Percentiles rank a stretch among this genome's conserved stretches.
Conservation (phyloP, 306 rosid species). For the Glycine latifolia region DNA sequence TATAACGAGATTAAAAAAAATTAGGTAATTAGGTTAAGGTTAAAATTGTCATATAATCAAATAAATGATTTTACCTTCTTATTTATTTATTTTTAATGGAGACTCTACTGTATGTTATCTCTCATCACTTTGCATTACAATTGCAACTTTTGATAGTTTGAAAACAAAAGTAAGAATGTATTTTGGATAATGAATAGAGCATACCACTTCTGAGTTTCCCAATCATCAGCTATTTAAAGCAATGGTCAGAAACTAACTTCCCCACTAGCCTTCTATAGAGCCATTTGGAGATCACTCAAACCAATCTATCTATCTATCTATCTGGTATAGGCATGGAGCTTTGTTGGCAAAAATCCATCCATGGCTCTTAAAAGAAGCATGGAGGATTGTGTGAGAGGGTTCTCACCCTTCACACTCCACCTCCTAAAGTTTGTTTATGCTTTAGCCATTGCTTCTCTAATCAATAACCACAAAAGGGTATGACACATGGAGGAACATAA, state of each 20-base stretch:
- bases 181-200: slow-evolving; percentile 55
- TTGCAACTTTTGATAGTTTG: slow-evolving; percentile 51
- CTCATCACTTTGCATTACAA: slow-evolving; percentile 38
- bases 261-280: slow-evolving; percentile 59
- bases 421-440: slow-evolving; percentile 56
- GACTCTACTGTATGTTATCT: slow-evolving; percentile 29
- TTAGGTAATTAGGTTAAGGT: slow-evolving; percentile 44
- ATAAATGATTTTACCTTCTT: slow-evolving; percentile 14
- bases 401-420: slow-evolving; percentile 52
- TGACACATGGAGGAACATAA: slow-evolving; percentile 21
- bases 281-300: slow-evolving; percentile 53
- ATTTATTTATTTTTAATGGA: slow-evolving; percentile 28
- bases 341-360: slow-evolving; percentile 50
- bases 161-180: slow-evolving; percentile 35
- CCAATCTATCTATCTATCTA: slow-evolving; percentile 49
- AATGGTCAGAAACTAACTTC: slow-evolving; percentile 46
- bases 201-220: slow-evolving; percentile 35
- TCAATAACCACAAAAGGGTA: background rate
- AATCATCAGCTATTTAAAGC: slow-evolving; percentile 61
- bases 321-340: slow-evolving; percentile 45
- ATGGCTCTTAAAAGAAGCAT: slow-evolving; percentile 50
- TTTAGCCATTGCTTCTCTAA: slow-evolving; percentile 44
- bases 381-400: slow-evolving; percentile 50
- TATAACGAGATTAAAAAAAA: slow-evolving; percentile 12
- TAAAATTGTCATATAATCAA: slow-evolving; percentile 22